A percentile compares a stretch with the other conserved stretches of the same genome.
Evolutionary conservation across 1,139 yeast species (phyloP).

Genomic region (Meyerozyma carpophila): DNA sequence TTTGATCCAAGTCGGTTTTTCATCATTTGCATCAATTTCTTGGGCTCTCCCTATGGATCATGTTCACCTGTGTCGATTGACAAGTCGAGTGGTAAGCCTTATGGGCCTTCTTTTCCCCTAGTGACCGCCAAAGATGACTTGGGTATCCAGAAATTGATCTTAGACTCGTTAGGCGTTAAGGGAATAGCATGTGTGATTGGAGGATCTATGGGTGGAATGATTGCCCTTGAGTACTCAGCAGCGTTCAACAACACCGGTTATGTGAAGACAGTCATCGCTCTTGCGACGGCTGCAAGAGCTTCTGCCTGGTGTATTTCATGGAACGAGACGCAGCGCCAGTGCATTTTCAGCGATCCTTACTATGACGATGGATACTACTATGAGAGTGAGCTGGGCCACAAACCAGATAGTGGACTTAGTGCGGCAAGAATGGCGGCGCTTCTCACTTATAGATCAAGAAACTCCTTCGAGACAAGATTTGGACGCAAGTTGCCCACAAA

Average conservation of each 20-base stretch:
- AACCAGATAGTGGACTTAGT: conserved; percentile 80
- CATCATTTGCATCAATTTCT: conserved; percentile 78
- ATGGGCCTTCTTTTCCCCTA: conserved; percentile 93
- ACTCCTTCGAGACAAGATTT: conserved; percentile 85
- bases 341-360: conserved; percentile 91
- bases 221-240: conserved; percentile 74
- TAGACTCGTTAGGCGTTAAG: conserved; percentile 70
- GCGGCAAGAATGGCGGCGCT: conserved; percentile 98
- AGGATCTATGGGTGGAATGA: conserved; percentile 99
- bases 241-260: conserved; percentile 67
- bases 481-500: conserved; percentile 64
- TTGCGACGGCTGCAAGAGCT: conserved; percentile 92
- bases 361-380: conserved; percentile 84
- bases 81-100: conserved; percentile 64
- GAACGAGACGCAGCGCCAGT: conserved; percentile 97
- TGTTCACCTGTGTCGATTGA: conserved; percentile 85
- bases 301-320: conserved; percentile 99
- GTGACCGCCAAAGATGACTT: conserved; percentile 92
- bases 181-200: conserved; percentile 84
- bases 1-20: conserved; percentile 88
- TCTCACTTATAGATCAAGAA: conserved; percentile 85
- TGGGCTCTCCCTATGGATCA: conserved; percentile 96
- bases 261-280: conserved; percentile 69
- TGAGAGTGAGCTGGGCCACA: conserved; percentile 49
- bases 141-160: conserved; percentile 66